phyloP scores from a whole-genome alignment of 192 early-diverging fungal species.

The Phycomyces blakesleeanus region DNA sequence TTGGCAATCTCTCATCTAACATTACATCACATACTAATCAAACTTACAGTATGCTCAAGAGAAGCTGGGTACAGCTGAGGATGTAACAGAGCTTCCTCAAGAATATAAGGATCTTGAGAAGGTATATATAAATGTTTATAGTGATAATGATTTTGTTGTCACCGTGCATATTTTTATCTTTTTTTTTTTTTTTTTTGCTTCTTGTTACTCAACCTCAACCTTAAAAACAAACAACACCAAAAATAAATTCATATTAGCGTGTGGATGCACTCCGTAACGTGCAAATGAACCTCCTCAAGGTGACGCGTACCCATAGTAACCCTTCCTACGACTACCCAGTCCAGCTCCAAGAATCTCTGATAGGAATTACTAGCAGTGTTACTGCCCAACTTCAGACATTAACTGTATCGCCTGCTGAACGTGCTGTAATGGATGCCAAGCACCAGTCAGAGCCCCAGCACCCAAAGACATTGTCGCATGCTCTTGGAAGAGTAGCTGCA shows the following conservation, averaged over 20 bases:
- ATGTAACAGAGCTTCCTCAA: constrained; percentile 88
- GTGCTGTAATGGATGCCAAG: constrained; percentile 36
- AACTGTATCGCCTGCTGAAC: constrained; percentile 45
- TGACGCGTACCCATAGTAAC: constrained; percentile 70
- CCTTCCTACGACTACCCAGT: constrained; percentile 76
- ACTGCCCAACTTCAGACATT: constrained; percentile 57
- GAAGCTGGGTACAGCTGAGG: constrained; percentile 71
- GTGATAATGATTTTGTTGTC: no score
- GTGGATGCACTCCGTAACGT: constrained; percentile 71
- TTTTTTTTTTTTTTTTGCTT: no score
- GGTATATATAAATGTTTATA: constrained; percentile 54
- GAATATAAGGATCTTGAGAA: constrained; percentile 92
- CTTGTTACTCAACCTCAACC: no score
- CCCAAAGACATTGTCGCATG: constrained; percentile 69
- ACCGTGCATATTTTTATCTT: no score
- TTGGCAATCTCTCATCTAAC: neutral
- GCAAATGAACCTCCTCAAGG: constrained; percentile 66
- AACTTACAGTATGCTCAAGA: constrained; percentile 80
- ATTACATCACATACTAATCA: constrained; percentile 4
- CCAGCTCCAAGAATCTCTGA: constrained; percentile 62
- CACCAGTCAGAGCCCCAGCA: constrained; percentile 34
- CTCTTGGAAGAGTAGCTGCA: constrained; percentile 65
- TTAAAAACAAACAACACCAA: no score
- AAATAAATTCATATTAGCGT: constrained; percentile 63
- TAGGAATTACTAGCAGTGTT: constrained; percentile 69